Base-by-base conservation (phyloP, 2,329 filamentous ascomycete genomes). In the Colletotrichum ledebouriae region DNA sequence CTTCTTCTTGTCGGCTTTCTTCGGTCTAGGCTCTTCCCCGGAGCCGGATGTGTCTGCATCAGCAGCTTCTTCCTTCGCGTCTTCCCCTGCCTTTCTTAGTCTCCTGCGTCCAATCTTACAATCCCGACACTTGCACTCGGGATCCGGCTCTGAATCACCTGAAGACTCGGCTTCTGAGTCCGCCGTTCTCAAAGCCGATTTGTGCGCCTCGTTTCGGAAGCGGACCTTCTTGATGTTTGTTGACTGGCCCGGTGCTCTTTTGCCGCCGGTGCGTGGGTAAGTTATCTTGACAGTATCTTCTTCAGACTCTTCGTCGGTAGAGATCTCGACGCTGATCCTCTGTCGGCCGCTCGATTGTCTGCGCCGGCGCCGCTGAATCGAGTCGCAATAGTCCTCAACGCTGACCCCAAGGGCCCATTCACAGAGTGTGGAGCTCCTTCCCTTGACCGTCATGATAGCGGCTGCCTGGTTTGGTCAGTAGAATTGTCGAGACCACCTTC, bases 291-390 rank as follows among this genome's bases (percentile, higher is more conserved):
- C 74, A 3, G 79, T 82, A 59, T 88, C 85, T 29, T 81, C 78
- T 7, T 83, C 81, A n/a, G 79, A 80, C 63, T 86, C 84, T 49
- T 87, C 85, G 69, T 88, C 85, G 11, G 85, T 86, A 13, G 80
- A 78, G 2, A 86, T 73, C 59, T 83, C 78, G 37, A 86, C 73
- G 62, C 63, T 62, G 34, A 69, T 66, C 12, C 63, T 63, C 33
- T 62, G 67, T 11, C 82, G 74, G 17, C 77, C 76, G 53, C 71
- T 59, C 25, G 70, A 67, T 37, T 61, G 65, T 22, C 46, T 55
- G 61, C 59, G 34, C 9, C 41, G 64, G 17, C 59, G 70, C 3
- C 64, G 52, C 34, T 71, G 49, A 17, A 67, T 39, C 25, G 62
- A 59, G 25, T 69, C 76, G 73, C 44, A 59, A 63, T 75, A 20